Conservation (phyloP, 2,329 filamentous ascomycete species). For the Dryadomyces quercus-mongolicae region DNA sequence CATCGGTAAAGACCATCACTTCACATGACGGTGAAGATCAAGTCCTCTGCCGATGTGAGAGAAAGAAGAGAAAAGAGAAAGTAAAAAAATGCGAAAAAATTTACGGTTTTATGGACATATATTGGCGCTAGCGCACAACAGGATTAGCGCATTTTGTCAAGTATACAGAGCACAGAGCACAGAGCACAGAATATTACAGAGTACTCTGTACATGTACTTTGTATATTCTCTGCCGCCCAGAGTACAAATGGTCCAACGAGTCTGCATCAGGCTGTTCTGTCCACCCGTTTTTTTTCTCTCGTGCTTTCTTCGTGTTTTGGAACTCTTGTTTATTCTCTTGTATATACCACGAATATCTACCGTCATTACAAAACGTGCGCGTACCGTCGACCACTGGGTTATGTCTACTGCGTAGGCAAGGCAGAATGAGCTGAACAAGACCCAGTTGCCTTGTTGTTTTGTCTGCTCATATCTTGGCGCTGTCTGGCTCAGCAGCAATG, state of each 20-base stretch:
- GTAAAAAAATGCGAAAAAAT: background rate
- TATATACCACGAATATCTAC: slow-evolving; percentile 3
- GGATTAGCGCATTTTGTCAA: background rate
- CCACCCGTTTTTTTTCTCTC: too few relatives aligned
- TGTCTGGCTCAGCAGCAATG: slow-evolving; percentile 40
- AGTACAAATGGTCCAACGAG: too few relatives aligned
- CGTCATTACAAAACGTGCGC: too few relatives aligned
- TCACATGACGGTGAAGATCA: slow-evolving; percentile 39
- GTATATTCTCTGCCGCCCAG: too few relatives aligned
- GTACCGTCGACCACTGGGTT: too few relatives aligned
- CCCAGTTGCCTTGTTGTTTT: too few relatives aligned
- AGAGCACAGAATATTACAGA: too few relatives aligned
- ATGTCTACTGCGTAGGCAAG: too few relatives aligned
- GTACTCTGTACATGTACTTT: too few relatives aligned
- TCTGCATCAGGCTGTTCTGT: too few relatives aligned
- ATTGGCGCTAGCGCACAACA: background rate
- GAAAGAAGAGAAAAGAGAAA: slow-evolving; percentile 15
- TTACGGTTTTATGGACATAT: background rate
- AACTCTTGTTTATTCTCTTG: background rate
- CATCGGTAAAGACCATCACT: slow-evolving; percentile 24
- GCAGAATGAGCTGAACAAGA: too few relatives aligned
- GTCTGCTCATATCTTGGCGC: slow-evolving; percentile 33
- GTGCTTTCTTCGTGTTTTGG: background rate
- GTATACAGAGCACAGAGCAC: too few relatives aligned
- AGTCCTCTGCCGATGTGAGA: slow-evolving; percentile 6